phyloP scores from a whole-genome alignment of 208 protist genomes.

The Leishmania braziliensis region DNA sequence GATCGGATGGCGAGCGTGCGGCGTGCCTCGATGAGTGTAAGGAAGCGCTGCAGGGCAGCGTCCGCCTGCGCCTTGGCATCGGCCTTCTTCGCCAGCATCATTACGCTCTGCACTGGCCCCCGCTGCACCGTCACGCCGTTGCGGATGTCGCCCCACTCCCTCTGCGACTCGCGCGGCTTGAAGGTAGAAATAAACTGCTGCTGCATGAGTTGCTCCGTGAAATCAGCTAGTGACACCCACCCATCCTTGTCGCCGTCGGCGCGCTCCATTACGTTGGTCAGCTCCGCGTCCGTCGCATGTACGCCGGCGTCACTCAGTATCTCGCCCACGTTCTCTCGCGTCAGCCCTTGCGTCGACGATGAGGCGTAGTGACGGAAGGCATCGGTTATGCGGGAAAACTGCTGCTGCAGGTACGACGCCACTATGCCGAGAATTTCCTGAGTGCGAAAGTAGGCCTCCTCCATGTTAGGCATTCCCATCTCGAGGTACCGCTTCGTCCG shows the following conservation, averaged over 20 bases:
- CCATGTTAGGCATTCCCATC: constrained; percentile 76
- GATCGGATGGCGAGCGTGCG: constrained; percentile 76
- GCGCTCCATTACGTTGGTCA: constrained; percentile 61
- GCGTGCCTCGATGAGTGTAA: constrained; percentile 71
- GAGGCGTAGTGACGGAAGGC: constrained; percentile 83
- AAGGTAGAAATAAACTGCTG: constrained; percentile 86
- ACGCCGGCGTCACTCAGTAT: constrained; percentile 63
- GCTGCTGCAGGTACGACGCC: constrained; percentile 61
- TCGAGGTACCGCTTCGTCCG: constrained; percentile 71
- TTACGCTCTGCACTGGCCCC: constrained; percentile 51
- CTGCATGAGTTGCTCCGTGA: constrained; percentile 76
- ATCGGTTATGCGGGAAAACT: constrained; percentile 70
- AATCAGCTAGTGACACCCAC: constrained; percentile 80
- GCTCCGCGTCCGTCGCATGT: constrained; percentile 43
- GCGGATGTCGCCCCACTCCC: constrained; percentile 24
- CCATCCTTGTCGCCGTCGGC: constrained; percentile 81
- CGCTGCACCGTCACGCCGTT: constrained; percentile 29
- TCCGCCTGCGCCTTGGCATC: constrained; percentile 48
- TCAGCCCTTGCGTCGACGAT: constrained; percentile 58
- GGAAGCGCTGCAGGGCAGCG: constrained; percentile 70
- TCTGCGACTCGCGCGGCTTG: constrained; percentile 39
- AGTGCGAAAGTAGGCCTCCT: constrained; percentile 70
- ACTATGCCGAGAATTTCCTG: constrained; percentile 66
- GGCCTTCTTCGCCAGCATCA: constrained; percentile 33
- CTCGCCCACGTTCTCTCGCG: constrained; percentile 54